Base-by-base conservation (phyloP, 345 rosid species). In the Boechera stricta region DNA sequence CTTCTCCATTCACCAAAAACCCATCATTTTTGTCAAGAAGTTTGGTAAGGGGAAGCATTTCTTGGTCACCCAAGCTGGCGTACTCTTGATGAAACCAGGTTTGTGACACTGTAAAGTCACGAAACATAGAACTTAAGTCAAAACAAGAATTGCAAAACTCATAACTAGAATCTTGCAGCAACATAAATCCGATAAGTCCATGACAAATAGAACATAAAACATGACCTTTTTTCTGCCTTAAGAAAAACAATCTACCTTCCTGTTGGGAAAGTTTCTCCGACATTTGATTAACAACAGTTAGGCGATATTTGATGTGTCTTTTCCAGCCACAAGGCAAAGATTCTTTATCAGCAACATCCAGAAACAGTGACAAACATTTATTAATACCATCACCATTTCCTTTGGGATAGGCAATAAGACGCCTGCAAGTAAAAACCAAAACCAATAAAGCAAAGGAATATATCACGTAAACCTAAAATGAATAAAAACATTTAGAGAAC, bases 41-140 rank as follows among this genome's bases (percentile, higher is more conserved):
- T 21, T 24, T 0, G 11, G 49, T 12, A 24, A 62, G 66, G 33
- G 48, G 10, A 39, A 61, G 1, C 49, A 11, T 39, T 61, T 2
- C 16, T 38, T 0, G 0, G 3, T 0, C 1, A 24, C 18, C 10
- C 45, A 0, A 0, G 48, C 0, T 3, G 0, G 0, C 0, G 38
- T 0, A 0, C 64, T 11, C 3, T 0, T 39, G 33, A 1, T 11
- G 1, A 39, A 61, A 61, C 49, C 10, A 21, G 10, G 0, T 0
- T 61, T 3, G 5, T 21, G 0, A 0, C 5, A 0, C 31, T 36
- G 10, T 10, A 2, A 16, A 16, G 29, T 5, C n/a, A 38, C 4
- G 3, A 52, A 10, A 52, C 32, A 24, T 24, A 53, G 13, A 8
- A 52, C 2, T 9, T 18, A 2, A n/a, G 10, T 49, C 53, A 49